phyloP scores from a whole-genome alignment of 306 rosid genomes.

The Mimosa bimucronata region DNA sequence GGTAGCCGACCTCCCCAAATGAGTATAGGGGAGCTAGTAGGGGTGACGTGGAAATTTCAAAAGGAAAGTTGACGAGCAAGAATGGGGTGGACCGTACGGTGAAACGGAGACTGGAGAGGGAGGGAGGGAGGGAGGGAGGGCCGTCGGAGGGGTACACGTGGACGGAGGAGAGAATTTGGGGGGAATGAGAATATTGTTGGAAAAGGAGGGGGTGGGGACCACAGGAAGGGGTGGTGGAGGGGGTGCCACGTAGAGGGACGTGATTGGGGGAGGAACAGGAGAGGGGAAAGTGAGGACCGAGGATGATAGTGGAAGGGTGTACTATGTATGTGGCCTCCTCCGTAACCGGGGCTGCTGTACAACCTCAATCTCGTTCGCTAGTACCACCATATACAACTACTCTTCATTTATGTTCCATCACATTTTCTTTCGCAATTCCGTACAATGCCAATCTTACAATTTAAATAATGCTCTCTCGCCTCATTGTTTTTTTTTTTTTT shows the following conservation, averaged over 20 bases:
- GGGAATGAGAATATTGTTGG: too few relatives aligned
- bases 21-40: too few relatives aligned
- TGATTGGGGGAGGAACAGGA: background rate
- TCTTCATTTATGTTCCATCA: background rate
- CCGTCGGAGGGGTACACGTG: background rate
- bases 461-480: too few relatives aligned
- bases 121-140: too few relatives aligned
- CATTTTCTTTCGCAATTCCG: too few relatives aligned
- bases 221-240: background rate
- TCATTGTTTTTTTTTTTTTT: too few relatives aligned
- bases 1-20: background rate
- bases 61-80: background rate
- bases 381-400: background rate
- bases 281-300: background rate
- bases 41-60: slow-evolving; percentile 4
- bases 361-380: background rate
- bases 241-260: background rate
- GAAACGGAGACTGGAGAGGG: background rate
- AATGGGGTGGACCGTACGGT: slow-evolving; percentile 6
- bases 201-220: background rate
- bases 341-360: background rate
- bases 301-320: background rate
- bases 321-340: slow-evolving; percentile 14
- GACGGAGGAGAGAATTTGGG: background rate
- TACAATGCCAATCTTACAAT: too few relatives aligned